Evolutionary conservation across 257 asterid genomes (phyloP), one percentile per base, ranked within the genome.

Genomic region (Nicotiana otophora): DNA sequence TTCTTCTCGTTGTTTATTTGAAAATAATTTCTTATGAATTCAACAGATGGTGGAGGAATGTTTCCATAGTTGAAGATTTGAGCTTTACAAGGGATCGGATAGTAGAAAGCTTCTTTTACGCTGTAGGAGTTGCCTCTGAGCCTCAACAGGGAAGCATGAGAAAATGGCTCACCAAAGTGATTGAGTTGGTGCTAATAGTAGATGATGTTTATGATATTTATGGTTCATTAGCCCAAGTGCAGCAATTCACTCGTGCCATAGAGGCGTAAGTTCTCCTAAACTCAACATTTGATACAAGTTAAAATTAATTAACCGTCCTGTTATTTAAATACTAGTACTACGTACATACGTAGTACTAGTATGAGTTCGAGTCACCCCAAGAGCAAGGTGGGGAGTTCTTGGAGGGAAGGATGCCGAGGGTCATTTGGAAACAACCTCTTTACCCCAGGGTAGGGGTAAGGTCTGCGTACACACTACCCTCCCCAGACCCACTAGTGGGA

Each of bases 201-300:
- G 94, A 92, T 80, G 96, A 89, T 42, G 83, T 92, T 11, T 92
- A 92, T 48, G 94, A 92, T 83, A 84, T 89, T 57, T 92, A 92
- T 55, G 97, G 91, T 66, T 83, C 92, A 3, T 63, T 53, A 31
- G 74, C 86, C 14, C 92, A 91, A n/a, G 17, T 92, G 19, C 79
- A 87, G 26, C 88, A 83, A 36, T 89, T 92, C 84, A 87, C 97
- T 9, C 31, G 16, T 36, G 92, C 93, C 16, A 87, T 91, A 5
- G 81, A 88, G 57, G 85, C 87, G 97, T 84, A 39, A n/a, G 81
- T 84, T 1, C 16, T 36, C 70, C 3, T 9, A 60, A 60, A n/a
- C 28, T 58, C 9, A 9, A 60, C 65, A n/a, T n/a, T 7, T 20
- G 23, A 60, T 20, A 60, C 10, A n/a, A 7, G 30, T 60, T 66